Evolutionary conservation across 148 eudicot genomes (phyloP).

Genomic region (Selenicereus undatus): DNA sequence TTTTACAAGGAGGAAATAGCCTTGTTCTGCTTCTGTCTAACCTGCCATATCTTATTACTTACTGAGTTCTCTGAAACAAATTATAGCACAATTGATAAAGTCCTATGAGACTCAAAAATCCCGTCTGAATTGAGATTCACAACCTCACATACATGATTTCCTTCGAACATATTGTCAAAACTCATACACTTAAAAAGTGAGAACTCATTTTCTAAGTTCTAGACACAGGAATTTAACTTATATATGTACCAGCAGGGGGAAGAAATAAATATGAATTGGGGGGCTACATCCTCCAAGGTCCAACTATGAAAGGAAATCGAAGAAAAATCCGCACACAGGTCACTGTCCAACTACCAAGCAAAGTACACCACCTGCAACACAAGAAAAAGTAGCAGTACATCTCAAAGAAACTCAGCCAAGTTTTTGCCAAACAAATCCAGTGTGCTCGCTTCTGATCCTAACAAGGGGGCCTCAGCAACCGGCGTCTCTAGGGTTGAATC

Average conservation of each 20-base stretch:
- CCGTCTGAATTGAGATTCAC: no score
- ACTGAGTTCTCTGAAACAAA: no score
- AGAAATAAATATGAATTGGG: slow-evolving; percentile 1
- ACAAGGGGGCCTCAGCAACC: neutral
- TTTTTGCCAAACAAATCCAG: neutral
- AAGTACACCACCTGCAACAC: slow-evolving; percentile 1
- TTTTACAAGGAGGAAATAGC: no score
- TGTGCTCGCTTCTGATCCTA: neutral
- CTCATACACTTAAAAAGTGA: neutral
- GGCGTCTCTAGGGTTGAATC: slow-evolving; percentile 33
- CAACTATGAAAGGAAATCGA: neutral
- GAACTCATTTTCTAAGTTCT: neutral
- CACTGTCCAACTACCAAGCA: neutral
- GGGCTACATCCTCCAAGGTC: neutral
- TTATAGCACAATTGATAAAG: no score
- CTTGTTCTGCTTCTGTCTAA: no score
- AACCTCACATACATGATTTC: no score
- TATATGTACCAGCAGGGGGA: neutral
- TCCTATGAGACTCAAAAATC: no score
- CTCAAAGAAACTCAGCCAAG: neutral
- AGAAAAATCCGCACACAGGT: neutral
- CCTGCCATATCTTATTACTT: no score
- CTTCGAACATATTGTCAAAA: no score
- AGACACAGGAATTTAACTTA: neutral
- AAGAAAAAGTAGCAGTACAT: neutral